These are phyloP conservation scores for Calocera viscosa DNA, from an alignment of 768 basidiomycete species.

Conservation along the genomic window DNA sequence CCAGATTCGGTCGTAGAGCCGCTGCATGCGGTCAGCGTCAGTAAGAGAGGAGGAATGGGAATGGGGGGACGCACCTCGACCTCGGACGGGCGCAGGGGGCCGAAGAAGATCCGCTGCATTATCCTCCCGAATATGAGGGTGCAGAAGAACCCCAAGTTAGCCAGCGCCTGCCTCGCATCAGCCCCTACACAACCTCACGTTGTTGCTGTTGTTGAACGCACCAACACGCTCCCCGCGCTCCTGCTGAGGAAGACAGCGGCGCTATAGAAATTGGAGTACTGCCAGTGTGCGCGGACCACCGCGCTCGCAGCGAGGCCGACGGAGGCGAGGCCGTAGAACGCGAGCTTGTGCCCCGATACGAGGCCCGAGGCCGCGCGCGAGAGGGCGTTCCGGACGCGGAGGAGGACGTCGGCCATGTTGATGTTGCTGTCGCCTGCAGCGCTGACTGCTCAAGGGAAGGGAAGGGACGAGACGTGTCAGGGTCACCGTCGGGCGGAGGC, in stretches of 20 bases:
- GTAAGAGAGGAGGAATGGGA: background rate
- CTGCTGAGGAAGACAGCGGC: constrained; percentile 85
- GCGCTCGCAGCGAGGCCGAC: constrained; percentile 56
- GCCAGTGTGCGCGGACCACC: constrained; percentile 65
- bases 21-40: constrained; percentile 36
- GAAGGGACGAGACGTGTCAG: constrained; percentile 1
- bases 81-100: constrained; percentile 71
- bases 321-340: constrained; percentile 58
- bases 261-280: constrained; percentile 85
- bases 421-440: background rate
- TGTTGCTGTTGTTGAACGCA: constrained; percentile 29
- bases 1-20: constrained; percentile 91
- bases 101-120: constrained; percentile 84
- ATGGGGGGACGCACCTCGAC: constrained; percentile 59
- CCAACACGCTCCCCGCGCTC: constrained; percentile 85
- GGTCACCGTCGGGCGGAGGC: too few relatives aligned
- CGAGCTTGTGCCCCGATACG: constrained; percentile 28
- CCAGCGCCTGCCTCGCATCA: constrained; percentile 49
- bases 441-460: background rate
- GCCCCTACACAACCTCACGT: constrained; percentile 1
- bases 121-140: constrained; percentile 63
- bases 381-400: constrained; percentile 5
- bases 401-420: background rate
- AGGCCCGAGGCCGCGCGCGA: constrained; percentile 13
- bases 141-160: constrained; percentile 76